phyloP scores from a whole-genome alignment of 495 filamentous ascomycete genomes.

The Oidiodendron maius region DNA sequence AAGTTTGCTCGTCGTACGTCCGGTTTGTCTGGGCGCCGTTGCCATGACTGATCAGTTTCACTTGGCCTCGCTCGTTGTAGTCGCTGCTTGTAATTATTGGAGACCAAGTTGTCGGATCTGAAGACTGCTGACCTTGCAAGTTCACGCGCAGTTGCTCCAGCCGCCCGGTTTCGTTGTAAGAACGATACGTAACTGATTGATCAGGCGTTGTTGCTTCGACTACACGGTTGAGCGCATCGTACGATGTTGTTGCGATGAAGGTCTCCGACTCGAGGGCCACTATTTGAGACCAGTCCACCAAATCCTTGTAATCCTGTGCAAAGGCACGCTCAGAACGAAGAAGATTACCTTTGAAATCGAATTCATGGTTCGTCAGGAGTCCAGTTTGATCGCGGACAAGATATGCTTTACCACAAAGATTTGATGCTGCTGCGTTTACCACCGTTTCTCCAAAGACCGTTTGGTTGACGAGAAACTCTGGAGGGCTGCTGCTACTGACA shows the following conservation, averaged over 20 bases:
- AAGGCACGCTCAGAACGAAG: not conserved
- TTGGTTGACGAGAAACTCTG: not conserved
- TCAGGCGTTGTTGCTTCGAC: not conserved
- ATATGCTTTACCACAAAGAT: constrained; percentile 9
- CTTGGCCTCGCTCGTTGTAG: constrained; percentile 10
- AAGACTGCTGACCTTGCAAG: not conserved
- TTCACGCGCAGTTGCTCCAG: not conserved
- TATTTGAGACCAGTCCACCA: constrained; percentile 21
- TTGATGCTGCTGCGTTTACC: not conserved
- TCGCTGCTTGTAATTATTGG: constrained; percentile 10
- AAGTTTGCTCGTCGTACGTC: not conserved
- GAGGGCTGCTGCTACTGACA: not conserved
- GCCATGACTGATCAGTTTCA: not conserved
- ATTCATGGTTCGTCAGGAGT: constrained; percentile 1
- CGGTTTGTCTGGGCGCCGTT: not conserved
- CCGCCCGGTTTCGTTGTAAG: constrained; percentile 1
- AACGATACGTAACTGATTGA: not conserved
- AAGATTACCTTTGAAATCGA: constrained; percentile 25
- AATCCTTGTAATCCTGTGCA: constrained; percentile 13
- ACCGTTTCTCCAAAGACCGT: constrained; percentile 8
- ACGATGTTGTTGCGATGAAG: not conserved
- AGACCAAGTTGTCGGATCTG: not conserved
- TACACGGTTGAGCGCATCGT: constrained; percentile 20
- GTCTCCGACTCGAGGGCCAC: constrained; percentile 4
- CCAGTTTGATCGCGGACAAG: constrained; percentile 23